Percentiles rank a stretch among this genome's conserved stretches.
Conservation (phyloP, 1,284 basidiomycete genomes). For the Naganishia cerealis region DNA sequence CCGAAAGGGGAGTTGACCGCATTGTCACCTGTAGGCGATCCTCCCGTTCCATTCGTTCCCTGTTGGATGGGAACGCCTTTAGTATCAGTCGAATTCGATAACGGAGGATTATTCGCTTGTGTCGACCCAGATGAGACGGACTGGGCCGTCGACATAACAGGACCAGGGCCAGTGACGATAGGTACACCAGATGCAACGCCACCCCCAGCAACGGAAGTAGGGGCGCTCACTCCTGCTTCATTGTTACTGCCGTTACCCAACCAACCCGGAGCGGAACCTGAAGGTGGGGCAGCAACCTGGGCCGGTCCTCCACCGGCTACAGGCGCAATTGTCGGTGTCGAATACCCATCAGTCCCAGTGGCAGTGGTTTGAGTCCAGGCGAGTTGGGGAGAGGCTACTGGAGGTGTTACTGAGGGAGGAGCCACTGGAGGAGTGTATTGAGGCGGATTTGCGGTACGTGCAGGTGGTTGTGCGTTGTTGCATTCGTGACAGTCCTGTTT, state of each 20-base stretch:
- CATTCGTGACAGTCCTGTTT: conserved; percentile 8
- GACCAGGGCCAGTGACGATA: background rate
- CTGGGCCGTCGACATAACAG: background rate
- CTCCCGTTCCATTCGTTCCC: background rate
- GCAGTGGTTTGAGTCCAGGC: conserved; percentile 32
- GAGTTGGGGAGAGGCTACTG: background rate
- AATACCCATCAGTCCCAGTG: background rate
- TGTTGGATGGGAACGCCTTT: conserved; percentile 7
- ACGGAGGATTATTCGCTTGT: background rate
- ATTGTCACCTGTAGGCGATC: background rate
- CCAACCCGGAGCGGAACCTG: background rate
- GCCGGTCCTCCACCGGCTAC: background rate
- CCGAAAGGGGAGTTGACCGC: conserved; percentile 5
- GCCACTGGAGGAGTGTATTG: conserved; percentile 7
- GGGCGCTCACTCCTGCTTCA: background rate
- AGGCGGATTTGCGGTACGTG: background rate
- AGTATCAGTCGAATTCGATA: background rate
- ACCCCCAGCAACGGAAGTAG: background rate
- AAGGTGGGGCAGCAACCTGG: background rate
- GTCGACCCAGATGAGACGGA: background rate
- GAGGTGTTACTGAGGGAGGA: background rate
- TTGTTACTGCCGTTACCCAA: background rate
- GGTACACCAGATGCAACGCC: background rate
- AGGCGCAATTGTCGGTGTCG: background rate
- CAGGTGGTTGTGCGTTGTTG: background rate